Evolutionary conservation across 2,329 filamentous ascomycete genomes (phyloP), one percentile per base, ranked within the genome.

Genomic region (Ophiosphaerella narmari): DNA sequence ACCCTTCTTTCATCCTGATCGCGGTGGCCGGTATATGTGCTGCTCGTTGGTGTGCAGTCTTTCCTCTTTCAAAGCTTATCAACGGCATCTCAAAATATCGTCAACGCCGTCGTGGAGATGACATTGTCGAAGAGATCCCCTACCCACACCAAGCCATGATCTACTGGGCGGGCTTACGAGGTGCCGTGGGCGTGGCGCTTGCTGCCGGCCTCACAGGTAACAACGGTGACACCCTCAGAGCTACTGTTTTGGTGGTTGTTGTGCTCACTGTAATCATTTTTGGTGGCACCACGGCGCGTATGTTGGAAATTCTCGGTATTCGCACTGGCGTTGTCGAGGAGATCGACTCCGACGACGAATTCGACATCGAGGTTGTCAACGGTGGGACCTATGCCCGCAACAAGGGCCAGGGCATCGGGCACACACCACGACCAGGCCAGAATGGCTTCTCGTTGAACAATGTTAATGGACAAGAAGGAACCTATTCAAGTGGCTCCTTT

Each of bases 141-240:
- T 95, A 91, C 69, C 91, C 90, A 62, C 96, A 97, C 74, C 94
- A 97, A 74, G 91, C 89, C n/a, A 97, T 99, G 94, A 84, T 99
- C n/a, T 99, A 96, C 77, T 99, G 94, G 94, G 94, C 94, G 13
- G 94, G 94, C 23, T 81, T 99, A 26, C 90, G 94, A 55, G 94
- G 94, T 64, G 94, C 94, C 39, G 94, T 99, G 62, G 94, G 94
- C 49, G 94, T 99, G 32, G 94, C 94, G 1, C 80, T 99, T 39
- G 94, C 94, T 29, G 93, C 93, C 18, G 88, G 95, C 23, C 82
- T 99, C 39, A 87, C 85, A 0, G 94, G 92, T 39, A 85, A 86
- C 45, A 94, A 96, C 67, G 86, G 86, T 1, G 88, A 87, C 50
- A 90, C 91, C 0, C 80, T 99, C 32, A 88, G 91, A 62, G 94